Base-by-base conservation (phyloP, 1,284 basidiomycete genomes). In the Meira nashicola region DNA sequence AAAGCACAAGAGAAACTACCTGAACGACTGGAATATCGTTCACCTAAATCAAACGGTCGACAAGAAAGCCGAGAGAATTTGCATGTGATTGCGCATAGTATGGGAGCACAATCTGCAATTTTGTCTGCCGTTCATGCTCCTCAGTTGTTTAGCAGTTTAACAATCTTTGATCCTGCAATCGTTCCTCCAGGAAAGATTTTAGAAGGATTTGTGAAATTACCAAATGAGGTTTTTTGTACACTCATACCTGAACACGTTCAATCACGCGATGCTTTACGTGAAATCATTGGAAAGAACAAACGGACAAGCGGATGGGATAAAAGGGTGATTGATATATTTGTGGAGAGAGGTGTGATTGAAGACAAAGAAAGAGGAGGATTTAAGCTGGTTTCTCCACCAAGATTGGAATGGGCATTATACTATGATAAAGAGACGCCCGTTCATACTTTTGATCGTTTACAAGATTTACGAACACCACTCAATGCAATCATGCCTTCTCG, bases 151-250 rank as follows among this genome's bases (percentile, higher is more conserved):
- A 23, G 17, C 21, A 44, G 43, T 23, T 9, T 44, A 23, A 44
- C 43, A 44, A 23, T 44, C 9, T 44, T 44, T 23, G 43, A 44
- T 23, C 43, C 43, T 44, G 43, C 43, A 17, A 44, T 44, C 43
- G 9, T 44, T 17, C 43, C 43, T 44, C 43, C 43, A 23, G 43
- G 43, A 44, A 44, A 44, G 43, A 44, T 44, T 23, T 23, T 44
- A 17, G 43, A 44, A 17, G 43, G 43, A 4, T 44, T 44, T 23
- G 9, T 8, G 4, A 44, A 44, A 23, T 23, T 44, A 23, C 43
- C 43, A 44, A 44, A 44, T 23, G 43, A 44, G 4, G 43, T 44
- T 4, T 44, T 44, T 23, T 44, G 43, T 23, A 44, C 43, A 17
- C 17, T 44, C 17, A 17, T 44, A 17, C 17, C 17, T 23, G 43